These are phyloP conservation scores for Claviceps citrina DNA, from an alignment of 2,329 filamentous ascomycete species.

Conservation along the genomic window DNA sequence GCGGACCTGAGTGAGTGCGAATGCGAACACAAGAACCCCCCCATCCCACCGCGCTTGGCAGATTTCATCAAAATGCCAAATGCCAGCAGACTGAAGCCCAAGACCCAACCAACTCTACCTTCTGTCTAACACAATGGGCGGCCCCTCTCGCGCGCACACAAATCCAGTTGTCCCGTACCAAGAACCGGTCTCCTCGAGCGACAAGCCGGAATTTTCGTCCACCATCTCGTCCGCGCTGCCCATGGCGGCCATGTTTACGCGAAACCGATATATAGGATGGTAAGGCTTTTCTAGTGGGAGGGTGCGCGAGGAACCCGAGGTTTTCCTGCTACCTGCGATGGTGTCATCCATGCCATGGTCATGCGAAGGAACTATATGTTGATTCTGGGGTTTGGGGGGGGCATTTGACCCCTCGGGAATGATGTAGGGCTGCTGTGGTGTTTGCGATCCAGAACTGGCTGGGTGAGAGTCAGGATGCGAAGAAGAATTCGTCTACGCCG, in stretches of 20 bases:
- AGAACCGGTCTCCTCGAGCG: slow-evolving; percentile 51
- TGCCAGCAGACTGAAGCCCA: no score
- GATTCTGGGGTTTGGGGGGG: no score
- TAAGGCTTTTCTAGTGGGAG: no score
- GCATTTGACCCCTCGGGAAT: no score
- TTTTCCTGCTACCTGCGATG: no score
- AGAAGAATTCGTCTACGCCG: slow-evolving; percentile 52
- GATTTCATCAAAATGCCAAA: no score
- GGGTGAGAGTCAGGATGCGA: slow-evolving; percentile 53
- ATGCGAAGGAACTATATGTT: no score
- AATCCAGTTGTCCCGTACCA: slow-evolving; percentile 74
- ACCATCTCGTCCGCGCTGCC: slow-evolving; percentile 65
- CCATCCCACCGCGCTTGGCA: no score
- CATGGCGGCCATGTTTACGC: slow-evolving; percentile 90
- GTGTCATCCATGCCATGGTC: no score
- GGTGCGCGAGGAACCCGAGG: no score
- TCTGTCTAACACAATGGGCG: background rate
- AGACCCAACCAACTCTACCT: background rate
- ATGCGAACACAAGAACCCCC: no score
- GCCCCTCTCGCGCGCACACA: background rate
- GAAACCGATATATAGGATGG: slow-evolving; percentile 68
- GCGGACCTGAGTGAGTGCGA: slow-evolving; percentile 26
- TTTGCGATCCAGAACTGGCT: slow-evolving; percentile 65
- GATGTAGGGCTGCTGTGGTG: slow-evolving; percentile 60
- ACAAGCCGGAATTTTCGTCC: slow-evolving; percentile 54